These are phyloP conservation scores for Colletotrichum tabaci DNA, from an alignment of 2,329 filamentous ascomycete species.

Conservation along the genomic window DNA sequence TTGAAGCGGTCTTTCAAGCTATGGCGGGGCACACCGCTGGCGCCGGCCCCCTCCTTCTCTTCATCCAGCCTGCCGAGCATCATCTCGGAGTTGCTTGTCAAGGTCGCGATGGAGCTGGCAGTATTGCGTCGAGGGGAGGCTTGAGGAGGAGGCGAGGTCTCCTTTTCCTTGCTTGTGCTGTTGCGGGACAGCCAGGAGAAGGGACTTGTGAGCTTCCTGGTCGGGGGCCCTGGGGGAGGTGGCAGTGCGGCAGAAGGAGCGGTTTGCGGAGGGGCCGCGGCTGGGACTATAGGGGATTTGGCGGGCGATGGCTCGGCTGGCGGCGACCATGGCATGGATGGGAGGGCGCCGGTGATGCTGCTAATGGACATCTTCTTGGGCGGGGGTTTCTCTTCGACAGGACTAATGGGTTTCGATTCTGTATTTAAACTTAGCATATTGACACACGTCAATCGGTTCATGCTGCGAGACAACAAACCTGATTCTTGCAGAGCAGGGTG, in stretches of 20 bases:
- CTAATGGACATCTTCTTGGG: slow-evolving; percentile 74
- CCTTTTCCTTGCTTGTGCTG: slow-evolving; percentile 71
- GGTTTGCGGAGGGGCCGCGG: slow-evolving; percentile 50
- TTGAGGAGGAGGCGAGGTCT: slow-evolving; percentile 66
- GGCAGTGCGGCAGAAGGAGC: slow-evolving; percentile 48
- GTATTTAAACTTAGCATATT: slow-evolving; percentile 32
- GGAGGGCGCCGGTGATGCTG: slow-evolving; percentile 80
- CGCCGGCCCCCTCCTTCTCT: slow-evolving; percentile 68
- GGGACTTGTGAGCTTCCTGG: slow-evolving; percentile 87
- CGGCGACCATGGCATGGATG: slow-evolving; percentile 81
- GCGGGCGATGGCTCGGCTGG: slow-evolving; percentile 64
- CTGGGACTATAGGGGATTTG: slow-evolving; percentile 60
- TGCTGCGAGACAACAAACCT: slow-evolving; percentile 49
- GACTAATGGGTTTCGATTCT: slow-evolving; percentile 47
- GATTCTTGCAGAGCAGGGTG: slow-evolving; percentile 52
- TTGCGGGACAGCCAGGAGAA: slow-evolving; percentile 87
- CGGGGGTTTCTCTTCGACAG: slow-evolving; percentile 56
- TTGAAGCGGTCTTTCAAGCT: slow-evolving; percentile 87
- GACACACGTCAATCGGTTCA: slow-evolving; percentile 41
- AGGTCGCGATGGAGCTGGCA: slow-evolving; percentile 82
- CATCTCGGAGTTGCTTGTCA: slow-evolving; percentile 86
- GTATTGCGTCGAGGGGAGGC: slow-evolving; percentile 76
- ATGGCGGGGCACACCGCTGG: slow-evolving; percentile 65
- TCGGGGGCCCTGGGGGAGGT: slow-evolving; percentile 55
- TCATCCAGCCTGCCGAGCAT: slow-evolving; percentile 84